Base-by-base conservation (phyloP, 805 yeast genomes). In the Saccharomycodes ludwigii region DNA sequence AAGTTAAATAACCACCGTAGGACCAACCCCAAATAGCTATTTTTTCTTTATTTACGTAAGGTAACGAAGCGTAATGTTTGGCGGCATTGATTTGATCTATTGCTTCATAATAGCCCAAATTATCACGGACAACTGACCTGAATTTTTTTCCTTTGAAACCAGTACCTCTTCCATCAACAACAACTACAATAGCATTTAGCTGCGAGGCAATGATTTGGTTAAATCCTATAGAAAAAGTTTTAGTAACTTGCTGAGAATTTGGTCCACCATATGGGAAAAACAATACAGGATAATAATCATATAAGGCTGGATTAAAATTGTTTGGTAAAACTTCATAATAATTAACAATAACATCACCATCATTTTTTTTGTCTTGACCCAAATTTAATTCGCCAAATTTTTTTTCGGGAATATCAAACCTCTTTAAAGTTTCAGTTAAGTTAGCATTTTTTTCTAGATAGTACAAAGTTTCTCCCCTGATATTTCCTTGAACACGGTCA, bases 1-100 rank as follows among this genome's bases (percentile, higher is more conserved):
- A 66, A 0, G 98, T 85, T 66, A 84, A 68, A 50, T 73, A 91
- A 0, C 97, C 98, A 29, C 98, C 98, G 51, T 88, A 91, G 15
- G 94, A 81, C 98, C 98, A 91, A 6, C 98, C 98, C 88, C 96
- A 91, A 34, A 88, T 71, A 0, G 94, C 93, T 9, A 83, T 74
- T 38, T 71, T 68, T 3, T 66, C 59, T 16, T 61, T 54, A 49
- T 86, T 81, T 25, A 91, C 78, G 47, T 77, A 88, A 2, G 63
- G 37, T 42, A 68, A 70, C 4, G 56, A 29, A 3, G 71, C 65
- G 79, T 91, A 88, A 1, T 64, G 40, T 40, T 72, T 71, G 3
- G 94, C 98, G 4, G 93, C 94, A 0, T 72, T 59, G 23, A 91
- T 79, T 56, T 88, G 96, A 54, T 91, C 98, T 18, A 60, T 58